Conservation (phyloP, 805 yeast species). For the Hanseniaspora opuntiae region DNA sequence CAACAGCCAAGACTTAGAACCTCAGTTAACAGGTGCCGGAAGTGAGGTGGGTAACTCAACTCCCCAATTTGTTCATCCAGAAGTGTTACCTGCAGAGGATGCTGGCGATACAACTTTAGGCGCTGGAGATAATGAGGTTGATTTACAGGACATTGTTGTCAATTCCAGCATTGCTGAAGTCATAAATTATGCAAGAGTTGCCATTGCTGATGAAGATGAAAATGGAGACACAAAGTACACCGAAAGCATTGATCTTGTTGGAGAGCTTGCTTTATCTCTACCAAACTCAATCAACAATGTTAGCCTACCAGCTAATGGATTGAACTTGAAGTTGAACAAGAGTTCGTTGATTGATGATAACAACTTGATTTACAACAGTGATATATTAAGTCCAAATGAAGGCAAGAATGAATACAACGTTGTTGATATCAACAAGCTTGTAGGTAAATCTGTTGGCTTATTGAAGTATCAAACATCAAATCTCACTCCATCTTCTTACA, state of each 20-base stretch:
- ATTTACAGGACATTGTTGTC: constrained; percentile 42
- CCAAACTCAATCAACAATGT: neutral
- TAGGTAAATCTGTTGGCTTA: constrained; percentile 10
- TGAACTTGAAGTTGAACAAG: constrained; percentile 31
- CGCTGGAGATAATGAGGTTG: neutral
- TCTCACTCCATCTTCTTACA: neutral
- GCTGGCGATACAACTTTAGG: neutral
- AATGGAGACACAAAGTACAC: constrained; percentile 23
- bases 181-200: constrained; percentile 57
- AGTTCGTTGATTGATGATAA: constrained; percentile 26
- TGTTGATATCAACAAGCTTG: neutral
- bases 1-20: constrained; percentile 26
- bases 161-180: constrained; percentile 81
- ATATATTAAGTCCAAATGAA: neutral
- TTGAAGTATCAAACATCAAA: constrained; percentile 3
- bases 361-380: constrained; percentile 5
- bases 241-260: constrained; percentile 48
- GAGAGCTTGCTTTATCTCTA: constrained; percentile 60
- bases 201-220: constrained; percentile 32
- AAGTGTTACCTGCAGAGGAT: neutral
- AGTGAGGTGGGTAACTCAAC: neutral
- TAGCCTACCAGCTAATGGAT: constrained; percentile 3
- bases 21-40: constrained; percentile 30
- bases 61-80: constrained; percentile 20
- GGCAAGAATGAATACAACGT: neutral